Evolutionary conservation across 805 yeast species (phyloP), one percentile per base, ranked within the genome.

Genomic region (Sugiyamaella americana): DNA sequence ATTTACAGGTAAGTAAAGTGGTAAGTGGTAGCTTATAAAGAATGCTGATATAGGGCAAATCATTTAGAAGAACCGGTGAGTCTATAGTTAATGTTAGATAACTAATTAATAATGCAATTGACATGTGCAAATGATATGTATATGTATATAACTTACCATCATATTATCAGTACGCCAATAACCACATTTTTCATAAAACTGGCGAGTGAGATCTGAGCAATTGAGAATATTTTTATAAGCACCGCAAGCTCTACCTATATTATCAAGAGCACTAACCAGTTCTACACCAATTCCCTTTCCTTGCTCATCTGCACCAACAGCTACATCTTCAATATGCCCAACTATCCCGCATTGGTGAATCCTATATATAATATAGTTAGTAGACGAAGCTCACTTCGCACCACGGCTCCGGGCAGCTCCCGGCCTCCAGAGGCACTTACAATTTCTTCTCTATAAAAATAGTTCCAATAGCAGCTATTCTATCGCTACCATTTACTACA

Each of bases 251-350:
- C 18, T 32, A 22, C 50, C 54, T 16, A 53, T 51, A 8, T 17
- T 20, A 34, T 49, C 54, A 3, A 53, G 45, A 11, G 42, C 41
- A 17, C 36, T 23, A 18, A 53, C 35, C 20, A 53, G 41, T 23
- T 24, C 30, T 16, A 39, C 20, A 10, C 56, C 56, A n/a, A 53
- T 43, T 10, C 53, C 49, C 26, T 47, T 37, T 21, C 55, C 54
- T 36, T 51, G 55, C 23, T 46, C 47, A 8, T 22, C 43, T 21
- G 24, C 20, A 8, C 43, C 43, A 3, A 53, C 55, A 2, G 51
- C 45, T 4, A 53, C 40, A 23, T 53, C 57, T 36, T 53, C 57
- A 24, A 51, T 50, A 39, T 53, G 55, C 5, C 57, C 55, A 16
- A 51, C 56, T n/a, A 47, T 4, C 17, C 55, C 53, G 10, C 49